Evolutionary conservation across 179 eudicot genomes (phyloP), one percentile per base, ranked within the genome.

Genomic region (Amaranthus tricolor): DNA sequence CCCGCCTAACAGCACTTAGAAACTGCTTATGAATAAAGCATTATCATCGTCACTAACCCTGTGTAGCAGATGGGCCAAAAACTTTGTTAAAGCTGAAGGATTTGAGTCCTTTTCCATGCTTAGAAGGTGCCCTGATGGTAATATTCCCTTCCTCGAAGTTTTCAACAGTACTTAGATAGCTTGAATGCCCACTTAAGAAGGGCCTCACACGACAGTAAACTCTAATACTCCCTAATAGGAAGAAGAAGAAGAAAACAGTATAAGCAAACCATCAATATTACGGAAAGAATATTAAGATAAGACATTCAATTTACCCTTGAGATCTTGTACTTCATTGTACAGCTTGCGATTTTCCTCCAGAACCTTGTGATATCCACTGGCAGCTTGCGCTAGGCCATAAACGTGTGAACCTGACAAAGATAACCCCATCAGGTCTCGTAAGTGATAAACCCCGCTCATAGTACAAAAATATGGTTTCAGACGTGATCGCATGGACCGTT

Each of bases 201-300:
- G 98, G 99, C 75, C 99, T 88, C 57, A 95, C 92, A 60, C 99
- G 99, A 78, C 99, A 95, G 62, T 95, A 95, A 53, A 95, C 99
- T 80, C 99, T 88, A 62, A 95, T 95, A 83, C 89, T 95, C 70
- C 99, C 99, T 95, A 77, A 68, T 58, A 56, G 74, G 77, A 14
- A 50, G 75, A 77, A 76, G 76, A n/a, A n/a, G 40, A 31, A 31
- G 15, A 31, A n/a, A 53, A 15, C n/a, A 44, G 40, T 31, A 31
- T 9, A 17, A 12, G 20, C 7, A 53, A 62, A 21, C 70, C 20
- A 40, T 0, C 78, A 68, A 53, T n/a, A 48, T 49, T 5, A 59
- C 53, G 52, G 61, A 65, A 76, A 55, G 24, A 60, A 62, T 31
- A 44, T 7, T 3, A 19, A 31, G 24, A 67, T 16, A 21, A 43